Conservation (phyloP, 1,139 yeast species). For the Candida neerlandica region DNA sequence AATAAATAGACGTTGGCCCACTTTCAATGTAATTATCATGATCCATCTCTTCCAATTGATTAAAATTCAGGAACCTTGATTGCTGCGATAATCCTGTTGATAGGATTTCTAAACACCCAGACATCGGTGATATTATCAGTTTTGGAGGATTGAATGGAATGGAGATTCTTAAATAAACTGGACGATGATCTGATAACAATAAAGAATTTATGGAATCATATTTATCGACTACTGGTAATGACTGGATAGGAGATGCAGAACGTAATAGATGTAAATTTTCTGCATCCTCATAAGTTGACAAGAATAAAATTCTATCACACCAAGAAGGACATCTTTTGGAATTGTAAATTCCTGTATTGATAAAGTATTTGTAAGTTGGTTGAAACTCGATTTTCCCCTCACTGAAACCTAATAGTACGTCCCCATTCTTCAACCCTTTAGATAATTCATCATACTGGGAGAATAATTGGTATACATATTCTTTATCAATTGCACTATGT, state of each 20-base stretch:
- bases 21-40: slow-evolving; percentile 22
- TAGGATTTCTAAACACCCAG: slow-evolving; percentile 47
- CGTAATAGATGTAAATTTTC: slow-evolving; percentile 9
- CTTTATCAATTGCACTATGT: slow-evolving; percentile 18
- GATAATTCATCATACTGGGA: slow-evolving; percentile 61
- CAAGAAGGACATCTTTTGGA: slow-evolving; percentile 74
- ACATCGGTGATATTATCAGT: slow-evolving; percentile 30
- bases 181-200: slow-evolving; percentile 46
- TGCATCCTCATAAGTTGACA: slow-evolving; percentile 42
- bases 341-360: slow-evolving; percentile 55
- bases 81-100: slow-evolving; percentile 18
- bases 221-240: slow-evolving; percentile 29
- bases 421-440: slow-evolving; percentile 41
- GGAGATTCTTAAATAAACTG: slow-evolving; percentile 44
- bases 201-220: slow-evolving; percentile 45
- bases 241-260: not conserved
- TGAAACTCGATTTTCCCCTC: slow-evolving; percentile 65
- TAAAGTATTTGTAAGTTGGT: slow-evolving; percentile 75
- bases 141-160: slow-evolving; percentile 49
- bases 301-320: slow-evolving; percentile 82
- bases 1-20: slow-evolving; percentile 49
- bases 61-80: slow-evolving; percentile 13
- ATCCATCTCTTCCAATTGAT: slow-evolving; percentile 7
- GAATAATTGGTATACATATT: slow-evolving; percentile 23
- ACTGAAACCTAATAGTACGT: slow-evolving; percentile 59